Conservation (phyloP, 345 rosid genomes). For the Murraya koenigii region DNA sequence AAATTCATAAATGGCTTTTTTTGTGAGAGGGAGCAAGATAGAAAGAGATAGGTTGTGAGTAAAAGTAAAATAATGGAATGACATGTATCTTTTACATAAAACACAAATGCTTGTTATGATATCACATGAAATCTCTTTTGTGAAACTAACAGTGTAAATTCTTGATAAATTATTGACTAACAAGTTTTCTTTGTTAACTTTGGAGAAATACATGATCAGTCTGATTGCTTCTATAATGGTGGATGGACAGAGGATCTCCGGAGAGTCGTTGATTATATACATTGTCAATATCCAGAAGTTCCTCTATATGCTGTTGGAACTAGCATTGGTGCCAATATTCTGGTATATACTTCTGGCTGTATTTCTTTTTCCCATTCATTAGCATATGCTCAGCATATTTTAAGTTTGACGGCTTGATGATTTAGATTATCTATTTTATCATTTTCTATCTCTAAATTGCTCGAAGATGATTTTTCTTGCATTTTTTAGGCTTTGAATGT, state of each 20-base stretch:
- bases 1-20: too few relatives aligned
- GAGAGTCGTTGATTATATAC: constrained; percentile 24
- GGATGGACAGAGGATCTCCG: constrained; percentile 45
- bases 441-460: not conserved
- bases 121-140: not conserved
- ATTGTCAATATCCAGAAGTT: constrained; percentile 34
- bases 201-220: constrained; percentile 30
- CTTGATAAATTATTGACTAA: constrained; percentile 10
- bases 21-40: too few relatives aligned
- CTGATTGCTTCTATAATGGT: constrained; percentile 47
- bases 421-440: not conserved
- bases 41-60: too few relatives aligned
- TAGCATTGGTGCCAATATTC: constrained; percentile 42
- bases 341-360: constrained; percentile 25
- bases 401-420: not conserved
- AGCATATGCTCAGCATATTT: not conserved
- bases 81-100: not conserved
- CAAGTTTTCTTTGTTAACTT: constrained; percentile 9
- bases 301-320: constrained; percentile 44
- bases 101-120: not conserved
- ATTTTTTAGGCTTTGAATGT: not conserved
- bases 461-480: not conserved
- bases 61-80: too few relatives aligned
- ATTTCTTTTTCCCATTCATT: not conserved
- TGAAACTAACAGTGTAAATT: not conserved